Conservation (phyloP, 1,284 basidiomycete species). For the Bondarzewia mesenterica region DNA sequence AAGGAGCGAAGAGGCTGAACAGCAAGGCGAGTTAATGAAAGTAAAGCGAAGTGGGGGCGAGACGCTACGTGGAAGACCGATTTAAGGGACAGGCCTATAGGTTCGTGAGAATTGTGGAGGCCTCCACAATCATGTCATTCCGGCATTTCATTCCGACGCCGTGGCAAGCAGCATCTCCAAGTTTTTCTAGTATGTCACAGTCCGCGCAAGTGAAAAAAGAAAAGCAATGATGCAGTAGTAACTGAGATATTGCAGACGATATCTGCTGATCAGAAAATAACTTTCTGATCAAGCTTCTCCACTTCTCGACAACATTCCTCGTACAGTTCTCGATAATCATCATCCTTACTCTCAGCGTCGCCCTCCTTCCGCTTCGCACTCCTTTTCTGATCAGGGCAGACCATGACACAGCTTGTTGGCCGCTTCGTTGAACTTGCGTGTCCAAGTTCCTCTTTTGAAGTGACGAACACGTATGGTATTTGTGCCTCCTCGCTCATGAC, state of each 20-base stretch:
- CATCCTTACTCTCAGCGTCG: slow-evolving; percentile 59
- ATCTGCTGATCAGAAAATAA: slow-evolving; percentile 54
- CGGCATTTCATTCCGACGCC: not conserved
- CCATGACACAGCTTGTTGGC: slow-evolving; percentile 96
- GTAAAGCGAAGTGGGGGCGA: slow-evolving; percentile 7
- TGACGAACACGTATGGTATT: slow-evolving; percentile 87
- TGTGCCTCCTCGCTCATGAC: slow-evolving; percentile 91
- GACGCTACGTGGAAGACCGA: not conserved
- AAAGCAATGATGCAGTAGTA: slow-evolving; percentile 12
- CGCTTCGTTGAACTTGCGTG: slow-evolving; percentile 95
- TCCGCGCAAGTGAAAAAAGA: not conserved
- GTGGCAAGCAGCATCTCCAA: too few species aligned
- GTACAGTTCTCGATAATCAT: slow-evolving; percentile 80
- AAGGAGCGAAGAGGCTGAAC: slow-evolving; percentile 9
- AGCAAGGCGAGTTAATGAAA: slow-evolving; percentile 9
- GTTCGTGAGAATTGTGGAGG: not conserved
- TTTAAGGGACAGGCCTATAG: too few species aligned
- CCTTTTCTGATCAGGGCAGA: slow-evolving; percentile 75
- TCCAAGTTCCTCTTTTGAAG: slow-evolving; percentile 92
- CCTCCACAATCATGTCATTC: not conserved
- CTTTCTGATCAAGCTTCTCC: slow-evolving; percentile 66
- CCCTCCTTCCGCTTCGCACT: slow-evolving; percentile 60
- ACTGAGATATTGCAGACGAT: too few species aligned
- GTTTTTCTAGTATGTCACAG: too few species aligned
- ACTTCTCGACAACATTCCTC: slow-evolving; percentile 83